phyloP scores from a whole-genome alignment of 495 filamentous ascomycete species.

The Penicillium soppii region DNA sequence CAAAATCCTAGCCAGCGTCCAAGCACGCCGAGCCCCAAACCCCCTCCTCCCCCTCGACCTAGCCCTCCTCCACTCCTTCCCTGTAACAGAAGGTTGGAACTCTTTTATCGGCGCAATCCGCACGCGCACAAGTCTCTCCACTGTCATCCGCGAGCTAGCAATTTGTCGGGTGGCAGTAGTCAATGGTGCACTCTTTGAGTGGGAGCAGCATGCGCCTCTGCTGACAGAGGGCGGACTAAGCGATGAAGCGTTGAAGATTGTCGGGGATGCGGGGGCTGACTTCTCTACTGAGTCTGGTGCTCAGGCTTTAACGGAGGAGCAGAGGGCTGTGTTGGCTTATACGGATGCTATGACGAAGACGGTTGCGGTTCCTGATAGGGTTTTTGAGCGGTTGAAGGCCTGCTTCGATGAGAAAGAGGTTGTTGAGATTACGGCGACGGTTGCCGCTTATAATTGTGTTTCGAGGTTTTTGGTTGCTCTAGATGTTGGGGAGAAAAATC shows the following conservation, averaged over 20 bases:
- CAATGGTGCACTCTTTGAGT: slow-evolving; percentile 76
- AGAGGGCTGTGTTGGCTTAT: slow-evolving; percentile 66
- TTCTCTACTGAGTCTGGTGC: slow-evolving; percentile 7
- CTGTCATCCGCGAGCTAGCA: slow-evolving; percentile 64
- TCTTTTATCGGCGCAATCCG: slow-evolving; percentile 73
- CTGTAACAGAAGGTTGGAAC: slow-evolving; percentile 79
- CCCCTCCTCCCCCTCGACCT: slow-evolving; percentile 70
- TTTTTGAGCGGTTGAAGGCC: slow-evolving; percentile 59
- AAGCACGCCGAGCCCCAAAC: slow-evolving; percentile 60
- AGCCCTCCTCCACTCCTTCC: slow-evolving; percentile 69
- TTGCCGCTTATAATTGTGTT: slow-evolving; percentile 85
- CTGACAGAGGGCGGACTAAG: slow-evolving; percentile 47
- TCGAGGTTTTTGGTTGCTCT: slow-evolving; percentile 81
- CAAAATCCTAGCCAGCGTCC: slow-evolving; percentile 60
- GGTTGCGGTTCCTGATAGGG: slow-evolving; percentile 59
- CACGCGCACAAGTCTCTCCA: slow-evolving; percentile 58
- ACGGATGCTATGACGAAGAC: slow-evolving; percentile 74
- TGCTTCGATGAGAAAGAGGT: slow-evolving; percentile 65
- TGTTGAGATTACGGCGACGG: slow-evolving; percentile 76
- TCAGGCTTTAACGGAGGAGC: slow-evolving; percentile 51
- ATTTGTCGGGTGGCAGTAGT: slow-evolving; percentile 74
- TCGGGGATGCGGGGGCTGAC: slow-evolving; percentile 32
- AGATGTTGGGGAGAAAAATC: slow-evolving; percentile 67
- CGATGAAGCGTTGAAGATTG: slow-evolving; percentile 46
- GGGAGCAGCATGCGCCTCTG: slow-evolving; percentile 73